Evolutionary conservation across 768 basidiomycete species (phyloP).

Genomic region (Glaciozyma martinii): DNA sequence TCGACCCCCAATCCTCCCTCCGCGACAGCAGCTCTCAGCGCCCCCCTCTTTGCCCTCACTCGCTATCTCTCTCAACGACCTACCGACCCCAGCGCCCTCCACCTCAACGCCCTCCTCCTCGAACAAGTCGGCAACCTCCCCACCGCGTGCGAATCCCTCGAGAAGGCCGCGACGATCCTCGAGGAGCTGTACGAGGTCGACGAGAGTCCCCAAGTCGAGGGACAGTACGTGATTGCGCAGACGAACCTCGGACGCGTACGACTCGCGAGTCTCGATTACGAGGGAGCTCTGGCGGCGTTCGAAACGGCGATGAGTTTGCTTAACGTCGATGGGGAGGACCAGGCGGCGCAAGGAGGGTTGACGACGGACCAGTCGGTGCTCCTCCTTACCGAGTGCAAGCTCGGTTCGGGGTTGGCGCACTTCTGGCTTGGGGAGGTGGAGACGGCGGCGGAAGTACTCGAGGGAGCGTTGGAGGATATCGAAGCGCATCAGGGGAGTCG

Average conservation of each 20-base stretch:
- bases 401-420: conserved; percentile 64
- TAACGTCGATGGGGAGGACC: conserved; percentile 38
- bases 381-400: conserved; percentile 37
- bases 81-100: conserved; percentile 62
- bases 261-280: conserved; percentile 53
- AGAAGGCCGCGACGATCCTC: conserved; percentile 59
- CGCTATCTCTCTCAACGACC: conserved; percentile 64
- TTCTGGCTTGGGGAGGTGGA: conserved; percentile 58
- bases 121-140: conserved; percentile 69
- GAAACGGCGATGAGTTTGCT: conserved; percentile 65
- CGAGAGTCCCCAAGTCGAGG: conserved; percentile 69
- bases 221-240: conserved; percentile 70
- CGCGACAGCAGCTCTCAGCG: conserved; percentile 50
- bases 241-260: conserved; percentile 68
- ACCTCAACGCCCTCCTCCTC: conserved; percentile 74
- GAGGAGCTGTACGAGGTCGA: conserved; percentile 80
- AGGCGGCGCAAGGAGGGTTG: conserved; percentile 30
- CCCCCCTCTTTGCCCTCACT: conserved; percentile 70
- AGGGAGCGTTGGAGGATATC: conserved; percentile 53
- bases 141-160: conserved; percentile 52
- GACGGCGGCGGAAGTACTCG: conserved; percentile 57
- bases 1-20: neutral
- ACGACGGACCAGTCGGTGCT: conserved; percentile 7
- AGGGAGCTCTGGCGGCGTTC: conserved; percentile 58
- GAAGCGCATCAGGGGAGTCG: conserved; percentile 26